phyloP scores from a whole-genome alignment of 129 eudicot species.

The Silybum marianum region DNA sequence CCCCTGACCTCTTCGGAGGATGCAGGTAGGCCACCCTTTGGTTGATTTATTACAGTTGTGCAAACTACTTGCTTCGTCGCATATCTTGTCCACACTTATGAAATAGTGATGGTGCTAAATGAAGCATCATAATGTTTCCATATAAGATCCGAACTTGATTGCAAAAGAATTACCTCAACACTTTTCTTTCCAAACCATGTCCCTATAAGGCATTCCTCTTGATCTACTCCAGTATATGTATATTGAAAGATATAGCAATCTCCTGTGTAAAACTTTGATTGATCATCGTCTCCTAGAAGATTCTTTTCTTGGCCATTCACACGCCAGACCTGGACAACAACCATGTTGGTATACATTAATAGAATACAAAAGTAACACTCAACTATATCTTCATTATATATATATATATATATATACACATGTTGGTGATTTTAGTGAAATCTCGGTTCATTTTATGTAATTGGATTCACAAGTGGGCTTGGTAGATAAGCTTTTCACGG shows the following conservation, averaged over 20 bases:
- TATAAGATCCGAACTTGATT: background rate
- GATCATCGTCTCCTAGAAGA: constrained; percentile 57
- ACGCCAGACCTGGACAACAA: constrained; percentile 73
- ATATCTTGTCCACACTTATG: background rate
- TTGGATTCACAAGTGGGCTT: background rate
- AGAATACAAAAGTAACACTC: constrained; percentile 14
- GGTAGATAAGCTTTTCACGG: background rate
- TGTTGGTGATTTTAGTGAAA: background rate
- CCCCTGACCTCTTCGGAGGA: background rate
- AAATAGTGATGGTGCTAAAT: background rate
- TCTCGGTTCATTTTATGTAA: background rate
- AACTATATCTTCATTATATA: background rate
- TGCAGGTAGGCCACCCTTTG: background rate
- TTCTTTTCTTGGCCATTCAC: constrained; percentile 67
- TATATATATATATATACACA: background rate
- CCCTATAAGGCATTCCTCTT: constrained; percentile 80
- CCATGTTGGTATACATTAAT: constrained; percentile 9
- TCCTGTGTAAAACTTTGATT: constrained; percentile 82
- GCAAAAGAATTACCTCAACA: constrained; percentile 51
- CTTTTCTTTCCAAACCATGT: constrained; percentile 93
- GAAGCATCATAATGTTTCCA: background rate
- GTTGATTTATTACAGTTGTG: background rate
- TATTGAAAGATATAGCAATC: constrained; percentile 93
- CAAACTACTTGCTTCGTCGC: background rate
- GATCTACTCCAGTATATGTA: constrained; percentile 72